These are phyloP conservation scores for Fusarium foetens DNA, from an alignment of 2,329 filamentous ascomycete genomes.

Conservation along the genomic window DNA sequence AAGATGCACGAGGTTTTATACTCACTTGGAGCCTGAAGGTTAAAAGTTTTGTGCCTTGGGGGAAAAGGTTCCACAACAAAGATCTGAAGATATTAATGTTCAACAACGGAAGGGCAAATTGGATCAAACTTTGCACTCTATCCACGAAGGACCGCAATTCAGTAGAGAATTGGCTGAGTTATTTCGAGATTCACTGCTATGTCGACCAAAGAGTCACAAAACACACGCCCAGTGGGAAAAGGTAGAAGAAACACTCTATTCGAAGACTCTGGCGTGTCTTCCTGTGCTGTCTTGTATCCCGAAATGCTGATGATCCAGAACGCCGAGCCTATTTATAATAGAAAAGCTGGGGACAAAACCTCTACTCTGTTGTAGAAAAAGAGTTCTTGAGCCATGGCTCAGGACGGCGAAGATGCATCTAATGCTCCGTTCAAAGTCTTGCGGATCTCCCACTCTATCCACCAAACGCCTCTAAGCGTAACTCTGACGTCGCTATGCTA, in stretches of 20 bases:
- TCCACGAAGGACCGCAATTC: too few species aligned
- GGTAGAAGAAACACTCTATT: not conserved
- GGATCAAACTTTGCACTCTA: not conserved
- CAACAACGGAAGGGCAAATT: not conserved
- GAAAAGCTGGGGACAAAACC: not conserved
- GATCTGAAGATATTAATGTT: not conserved
- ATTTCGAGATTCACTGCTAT: not conserved
- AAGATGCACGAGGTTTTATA: not conserved
- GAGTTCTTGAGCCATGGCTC: not conserved
- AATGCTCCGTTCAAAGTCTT: not conserved
- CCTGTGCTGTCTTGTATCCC: not conserved
- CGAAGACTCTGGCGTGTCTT: not conserved
- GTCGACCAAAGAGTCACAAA: not conserved
- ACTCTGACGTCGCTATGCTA: not conserved
- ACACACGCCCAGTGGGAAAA: not conserved
- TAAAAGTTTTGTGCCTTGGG: not conserved
- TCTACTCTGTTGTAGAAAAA: not conserved
- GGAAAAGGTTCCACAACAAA: not conserved
- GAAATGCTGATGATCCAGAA: not conserved
- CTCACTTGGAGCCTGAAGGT: not conserved
- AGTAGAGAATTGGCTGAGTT: not conserved
- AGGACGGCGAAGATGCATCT: not conserved
- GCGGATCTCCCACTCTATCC: conserved; percentile 1
- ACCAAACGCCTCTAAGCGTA: conserved; percentile 8
- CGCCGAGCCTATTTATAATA: not conserved